A percentile compares a stretch with the other conserved stretches of the same genome.
phyloP scores from a whole-genome alignment of 2,329 filamentous ascomycete species.

The Fusarium sulawesiense region DNA sequence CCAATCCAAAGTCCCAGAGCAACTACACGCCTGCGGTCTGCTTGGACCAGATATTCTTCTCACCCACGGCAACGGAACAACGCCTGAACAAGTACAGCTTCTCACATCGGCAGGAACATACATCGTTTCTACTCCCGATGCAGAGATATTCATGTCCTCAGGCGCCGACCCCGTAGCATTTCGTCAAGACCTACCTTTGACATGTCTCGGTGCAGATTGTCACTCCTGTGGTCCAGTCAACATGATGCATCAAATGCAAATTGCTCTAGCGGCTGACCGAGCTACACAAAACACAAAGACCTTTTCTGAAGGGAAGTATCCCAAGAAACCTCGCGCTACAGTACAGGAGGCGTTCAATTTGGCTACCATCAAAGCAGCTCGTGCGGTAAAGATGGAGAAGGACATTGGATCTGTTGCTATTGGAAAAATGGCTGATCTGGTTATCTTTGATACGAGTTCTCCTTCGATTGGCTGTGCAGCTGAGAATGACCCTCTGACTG shows the following conservation, averaged over 20 bases:
- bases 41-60: not conserved
- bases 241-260: slow-evolving; percentile 20
- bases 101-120: slow-evolving; percentile 4
- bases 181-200: slow-evolving; percentile 3
- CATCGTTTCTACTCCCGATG: slow-evolving; percentile 8
- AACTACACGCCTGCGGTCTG: not conserved
- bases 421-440: not conserved
- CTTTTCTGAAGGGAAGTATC: not conserved
- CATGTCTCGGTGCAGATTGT: slow-evolving; percentile 6
- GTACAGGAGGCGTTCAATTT: not conserved
- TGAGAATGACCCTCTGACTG: not conserved
- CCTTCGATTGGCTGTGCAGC: slow-evolving; percentile 5
- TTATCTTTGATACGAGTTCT: not conserved
- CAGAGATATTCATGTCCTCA: slow-evolving; percentile 14
- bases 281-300: not conserved
- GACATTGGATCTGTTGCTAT: slow-evolving; percentile 9
- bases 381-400: not conserved
- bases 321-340: not conserved
- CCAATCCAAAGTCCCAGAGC: not conserved
- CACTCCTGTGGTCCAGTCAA: slow-evolving; percentile 12
- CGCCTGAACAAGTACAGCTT: slow-evolving; percentile 7
- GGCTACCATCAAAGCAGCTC: slow-evolving; percentile 14
- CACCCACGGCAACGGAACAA: slow-evolving; percentile 12
- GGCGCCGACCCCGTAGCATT: slow-evolving; percentile 8
- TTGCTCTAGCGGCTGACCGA: not conserved